Conservation (phyloP, 2,329 filamentous ascomycete genomes). For the Coniochaeta ligniaria region DNA sequence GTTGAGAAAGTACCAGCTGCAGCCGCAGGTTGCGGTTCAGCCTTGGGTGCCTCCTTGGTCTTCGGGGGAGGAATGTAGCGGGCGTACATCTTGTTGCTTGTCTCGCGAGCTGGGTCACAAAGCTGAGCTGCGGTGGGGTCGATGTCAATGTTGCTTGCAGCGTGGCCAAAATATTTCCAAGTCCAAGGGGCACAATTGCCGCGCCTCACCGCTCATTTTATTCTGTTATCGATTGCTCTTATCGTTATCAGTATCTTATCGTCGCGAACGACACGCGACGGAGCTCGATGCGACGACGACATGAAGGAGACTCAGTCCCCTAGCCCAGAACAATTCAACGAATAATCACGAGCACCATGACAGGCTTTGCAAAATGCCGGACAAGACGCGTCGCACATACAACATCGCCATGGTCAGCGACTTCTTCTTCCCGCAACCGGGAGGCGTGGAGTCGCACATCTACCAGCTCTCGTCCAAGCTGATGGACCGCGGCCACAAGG, state of each 20-base stretch:
- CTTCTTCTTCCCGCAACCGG: conserved; percentile 98
- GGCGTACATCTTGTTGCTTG: conserved; percentile 28
- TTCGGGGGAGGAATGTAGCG: conserved; percentile 32
- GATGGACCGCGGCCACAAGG: conserved; percentile 94
- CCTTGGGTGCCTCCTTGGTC: conserved; percentile 9
- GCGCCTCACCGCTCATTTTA: neutral
- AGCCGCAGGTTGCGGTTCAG: neutral
- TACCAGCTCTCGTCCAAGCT: conserved; percentile 96
- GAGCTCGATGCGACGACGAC: neutral
- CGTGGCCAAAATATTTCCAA: conserved; percentile 5
- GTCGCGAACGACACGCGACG: neutral
- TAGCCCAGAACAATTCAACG: neutral
- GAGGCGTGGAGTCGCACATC: conserved; percentile 95
- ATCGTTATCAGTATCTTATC: conserved; percentile 6
- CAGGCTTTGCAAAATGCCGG: neutral
- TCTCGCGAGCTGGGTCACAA: conserved; percentile 7
- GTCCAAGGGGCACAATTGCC: conserved; percentile 1
- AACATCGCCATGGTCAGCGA: conserved; percentile 92
- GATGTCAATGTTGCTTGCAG: neutral
- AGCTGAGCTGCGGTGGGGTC: conserved; percentile 4
- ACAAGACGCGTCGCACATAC: conserved; percentile 50
- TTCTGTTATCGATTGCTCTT: conserved; percentile 1
- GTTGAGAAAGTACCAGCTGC: neutral
- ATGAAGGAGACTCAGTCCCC: neutral
- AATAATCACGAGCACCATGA: neutral